These are phyloP conservation scores for Cercophora newfieldiana DNA, from an alignment of 495 filamentous ascomycete species.

Conservation along the genomic window DNA sequence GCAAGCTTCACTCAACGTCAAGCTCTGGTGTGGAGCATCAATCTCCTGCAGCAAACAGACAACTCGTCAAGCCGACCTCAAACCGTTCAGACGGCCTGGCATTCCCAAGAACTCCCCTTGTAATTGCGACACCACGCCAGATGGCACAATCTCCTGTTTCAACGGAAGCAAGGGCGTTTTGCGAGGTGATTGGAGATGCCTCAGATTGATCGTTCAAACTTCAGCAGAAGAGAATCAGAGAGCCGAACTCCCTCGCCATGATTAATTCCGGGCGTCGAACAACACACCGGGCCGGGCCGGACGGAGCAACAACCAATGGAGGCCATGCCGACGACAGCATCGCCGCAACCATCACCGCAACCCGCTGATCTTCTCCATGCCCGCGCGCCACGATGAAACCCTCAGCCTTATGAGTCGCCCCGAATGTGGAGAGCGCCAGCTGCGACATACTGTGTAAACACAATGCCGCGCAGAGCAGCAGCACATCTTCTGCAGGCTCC, in stretches of 20 bases:
- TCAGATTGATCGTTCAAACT: background rate
- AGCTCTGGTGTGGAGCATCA: conserved; percentile 14
- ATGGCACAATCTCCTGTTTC: background rate
- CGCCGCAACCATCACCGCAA: background rate
- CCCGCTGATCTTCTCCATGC: background rate
- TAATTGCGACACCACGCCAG: background rate
- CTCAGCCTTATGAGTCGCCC: conserved; percentile 1
- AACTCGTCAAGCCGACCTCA: background rate
- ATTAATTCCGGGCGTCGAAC: background rate
- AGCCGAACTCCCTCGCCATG: background rate
- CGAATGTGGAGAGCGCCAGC: background rate
- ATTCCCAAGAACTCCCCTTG: background rate
- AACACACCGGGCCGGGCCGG: background rate
- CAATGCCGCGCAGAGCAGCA: background rate
- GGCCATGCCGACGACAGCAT: conserved; percentile 5
- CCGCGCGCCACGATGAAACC: background rate
- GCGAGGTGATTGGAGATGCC: background rate
- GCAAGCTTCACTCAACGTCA: conserved; percentile 11
- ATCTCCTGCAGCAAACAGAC: background rate
- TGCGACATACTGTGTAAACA: background rate
- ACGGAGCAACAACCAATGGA: conserved; percentile 2
- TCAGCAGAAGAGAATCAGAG: no score
- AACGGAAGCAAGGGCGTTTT: background rate
- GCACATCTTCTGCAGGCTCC: background rate
- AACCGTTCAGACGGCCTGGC: background rate